These are phyloP conservation scores for Apiospora hydei DNA, from an alignment of 2,329 filamentous ascomycete genomes.

Conservation along the genomic window DNA sequence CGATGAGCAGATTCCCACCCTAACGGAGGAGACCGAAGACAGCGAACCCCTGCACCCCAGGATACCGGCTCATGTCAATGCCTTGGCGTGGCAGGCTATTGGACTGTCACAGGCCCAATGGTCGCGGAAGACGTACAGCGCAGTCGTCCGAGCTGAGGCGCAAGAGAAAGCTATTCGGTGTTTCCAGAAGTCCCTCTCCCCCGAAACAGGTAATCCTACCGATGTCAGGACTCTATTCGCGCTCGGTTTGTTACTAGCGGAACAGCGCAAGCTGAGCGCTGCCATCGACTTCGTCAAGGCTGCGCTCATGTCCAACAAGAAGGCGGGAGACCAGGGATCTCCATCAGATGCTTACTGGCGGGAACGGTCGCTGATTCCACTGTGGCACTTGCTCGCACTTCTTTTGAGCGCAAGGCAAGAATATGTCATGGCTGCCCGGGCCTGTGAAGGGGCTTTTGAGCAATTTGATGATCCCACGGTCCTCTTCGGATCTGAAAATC, in stretches of 20 bases:
- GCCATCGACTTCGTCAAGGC: constrained; percentile 85
- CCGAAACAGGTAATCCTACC: constrained; percentile 68
- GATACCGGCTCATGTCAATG: constrained; percentile 68
- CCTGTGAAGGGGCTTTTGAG: constrained; percentile 90
- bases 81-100: constrained; percentile 81
- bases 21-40: constrained; percentile 43
- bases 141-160: constrained; percentile 72
- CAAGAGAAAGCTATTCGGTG: constrained; percentile 80
- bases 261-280: constrained; percentile 79
- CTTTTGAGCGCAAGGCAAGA: constrained; percentile 88
- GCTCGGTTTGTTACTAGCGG: constrained; percentile 83
- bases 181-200: constrained; percentile 75
- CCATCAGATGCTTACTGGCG: constrained; percentile 62
- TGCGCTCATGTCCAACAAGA: constrained; percentile 70
- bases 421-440: constrained; percentile 78
- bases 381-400: constrained; percentile 92
- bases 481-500: constrained; percentile 70
- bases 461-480: constrained; percentile 79
- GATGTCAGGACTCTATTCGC: constrained; percentile 83
- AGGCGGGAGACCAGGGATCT: constrained; percentile 51
- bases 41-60: constrained; percentile 45
- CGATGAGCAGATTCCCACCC: constrained; percentile 39
- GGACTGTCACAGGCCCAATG: constrained; percentile 87
- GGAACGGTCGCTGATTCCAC: constrained; percentile 72
- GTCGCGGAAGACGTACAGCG: constrained; percentile 83